phyloP scores from a whole-genome alignment of 208 protist species.

The Zelonia costaricensis region DNA sequence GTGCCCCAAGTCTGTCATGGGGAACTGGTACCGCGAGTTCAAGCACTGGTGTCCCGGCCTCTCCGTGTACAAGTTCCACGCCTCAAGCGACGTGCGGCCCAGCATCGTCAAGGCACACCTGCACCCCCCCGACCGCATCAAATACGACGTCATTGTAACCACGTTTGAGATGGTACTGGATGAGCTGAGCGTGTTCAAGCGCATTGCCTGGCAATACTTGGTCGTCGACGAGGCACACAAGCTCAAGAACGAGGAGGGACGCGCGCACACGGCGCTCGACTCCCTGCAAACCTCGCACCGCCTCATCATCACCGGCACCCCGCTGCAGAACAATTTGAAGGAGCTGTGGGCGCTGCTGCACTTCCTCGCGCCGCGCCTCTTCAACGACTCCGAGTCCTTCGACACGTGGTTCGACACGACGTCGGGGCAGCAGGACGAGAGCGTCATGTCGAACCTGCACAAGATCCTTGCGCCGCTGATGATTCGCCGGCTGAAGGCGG shows the following conservation, averaged over 20 bases:
- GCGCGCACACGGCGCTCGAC: conserved; percentile 63
- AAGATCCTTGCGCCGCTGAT: conserved; percentile 96
- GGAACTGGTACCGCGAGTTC: conserved; percentile 98
- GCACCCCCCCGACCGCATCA: conserved; percentile 48
- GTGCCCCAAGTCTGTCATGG: conserved; percentile 96
- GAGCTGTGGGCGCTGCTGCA: conserved; percentile 97
- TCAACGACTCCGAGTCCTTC: conserved; percentile 87
- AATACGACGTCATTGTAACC: conserved; percentile 95
- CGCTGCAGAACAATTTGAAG: conserved; percentile 97
- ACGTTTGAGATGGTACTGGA: conserved; percentile 97
- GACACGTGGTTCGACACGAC: conserved; percentile 94
- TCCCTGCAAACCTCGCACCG: conserved; percentile 84
- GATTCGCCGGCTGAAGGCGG: conserved; percentile 96
- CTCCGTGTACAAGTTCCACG: conserved; percentile 94
- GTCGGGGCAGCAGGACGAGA: conserved; percentile 78
- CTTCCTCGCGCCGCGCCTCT: conserved; percentile 93
- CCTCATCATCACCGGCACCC: conserved; percentile 98
- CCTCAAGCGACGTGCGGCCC: conserved; percentile 90
- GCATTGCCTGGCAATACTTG: conserved; percentile 95
- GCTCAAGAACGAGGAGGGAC: conserved; percentile 92
- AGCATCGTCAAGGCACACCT: conserved; percentile 69
- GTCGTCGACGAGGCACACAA: conserved; percentile 99
- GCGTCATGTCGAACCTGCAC: conserved; percentile 84
- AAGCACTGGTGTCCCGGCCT: conserved; percentile 96
- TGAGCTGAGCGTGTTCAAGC: conserved; percentile 90